Percentiles rank a stretch among this genome's conserved stretches.
phyloP scores from a whole-genome alignment of 2,329 filamentous ascomycete species.

The Metarhizium brunneum region DNA sequence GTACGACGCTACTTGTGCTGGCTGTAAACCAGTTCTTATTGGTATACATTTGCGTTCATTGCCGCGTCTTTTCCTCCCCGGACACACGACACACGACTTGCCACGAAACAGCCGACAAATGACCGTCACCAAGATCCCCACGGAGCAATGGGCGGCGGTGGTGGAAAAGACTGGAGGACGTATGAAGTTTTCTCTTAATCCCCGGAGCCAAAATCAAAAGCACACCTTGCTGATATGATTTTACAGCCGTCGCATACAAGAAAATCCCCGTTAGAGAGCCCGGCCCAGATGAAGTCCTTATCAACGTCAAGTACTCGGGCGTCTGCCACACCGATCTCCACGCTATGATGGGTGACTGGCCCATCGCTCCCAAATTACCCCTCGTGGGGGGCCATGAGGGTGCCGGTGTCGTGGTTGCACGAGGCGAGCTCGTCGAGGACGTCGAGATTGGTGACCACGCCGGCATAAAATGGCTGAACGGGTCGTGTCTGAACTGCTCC shows the following conservation, averaged over 20 bases:
- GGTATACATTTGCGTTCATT: no score
- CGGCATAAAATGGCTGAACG: constrained; percentile 91
- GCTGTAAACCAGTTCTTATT: no score
- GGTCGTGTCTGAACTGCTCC: constrained; percentile 71
- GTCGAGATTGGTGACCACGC: constrained; percentile 75
- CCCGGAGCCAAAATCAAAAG: not conserved
- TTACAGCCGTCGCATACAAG: constrained; percentile 57
- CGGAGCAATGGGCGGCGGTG: constrained; percentile 86
- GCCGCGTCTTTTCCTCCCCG: no score
- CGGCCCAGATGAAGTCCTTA: constrained; percentile 79
- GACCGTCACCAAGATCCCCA: constrained; percentile 49
- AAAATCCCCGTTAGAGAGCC: constrained; percentile 74
- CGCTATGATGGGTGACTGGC: constrained; percentile 86
- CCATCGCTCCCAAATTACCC: constrained; percentile 70
- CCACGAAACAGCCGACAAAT: constrained; percentile 12
- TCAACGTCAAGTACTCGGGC: constrained; percentile 85
- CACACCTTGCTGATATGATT: constrained; percentile 3
- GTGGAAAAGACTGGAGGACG: constrained; percentile 71
- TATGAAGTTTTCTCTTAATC: constrained; percentile 25
- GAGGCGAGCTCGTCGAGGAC: constrained; percentile 67
- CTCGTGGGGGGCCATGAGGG: constrained; percentile 76
- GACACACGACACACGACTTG: no score
- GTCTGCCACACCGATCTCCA: constrained; percentile 82
- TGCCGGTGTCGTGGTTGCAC: constrained; percentile 74
- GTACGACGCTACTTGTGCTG: no score